phyloP scores from a whole-genome alignment of 768 basidiomycete species.

The Mycena amicta region DNA sequence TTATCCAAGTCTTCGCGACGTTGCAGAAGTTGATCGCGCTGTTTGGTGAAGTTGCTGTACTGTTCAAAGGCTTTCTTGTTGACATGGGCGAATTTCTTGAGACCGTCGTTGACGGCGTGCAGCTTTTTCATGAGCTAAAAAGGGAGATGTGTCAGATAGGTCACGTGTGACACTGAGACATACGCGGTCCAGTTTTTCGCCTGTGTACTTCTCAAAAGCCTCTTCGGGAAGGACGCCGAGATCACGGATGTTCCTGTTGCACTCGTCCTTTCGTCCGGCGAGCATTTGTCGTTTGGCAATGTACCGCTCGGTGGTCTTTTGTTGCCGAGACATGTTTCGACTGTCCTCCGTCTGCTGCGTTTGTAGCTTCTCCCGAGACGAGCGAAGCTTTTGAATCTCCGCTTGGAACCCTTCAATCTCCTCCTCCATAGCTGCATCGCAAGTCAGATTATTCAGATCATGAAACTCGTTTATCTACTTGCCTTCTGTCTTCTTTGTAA shows the following conservation, averaged over 20 bases:
- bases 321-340: slow-evolving; percentile 84
- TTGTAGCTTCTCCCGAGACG: slow-evolving; percentile 73
- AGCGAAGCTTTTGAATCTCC: slow-evolving; percentile 68
- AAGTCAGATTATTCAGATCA: slow-evolving; percentile 1
- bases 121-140: slow-evolving; percentile 87
- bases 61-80: slow-evolving; percentile 99
- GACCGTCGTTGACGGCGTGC: slow-evolving; percentile 87
- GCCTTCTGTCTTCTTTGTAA: slow-evolving; percentile 68
- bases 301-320: slow-evolving; percentile 95
- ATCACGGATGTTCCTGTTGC: slow-evolving; percentile 93
- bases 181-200: slow-evolving; percentile 85
- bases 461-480: slow-evolving; percentile 19
- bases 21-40: slow-evolving; percentile 85
- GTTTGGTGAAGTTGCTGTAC: slow-evolving; percentile 97
- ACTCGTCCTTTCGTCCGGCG: slow-evolving; percentile 83
- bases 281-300: slow-evolving; percentile 91
- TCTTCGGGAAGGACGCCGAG: slow-evolving; percentile 96
- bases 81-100: slow-evolving; percentile 97
- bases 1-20: slow-evolving; percentile 91
- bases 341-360: slow-evolving; percentile 85
- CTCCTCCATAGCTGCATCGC: slow-evolving; percentile 63
- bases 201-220: slow-evolving; percentile 93
- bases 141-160: slow-evolving; percentile 3
- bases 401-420: slow-evolving; percentile 63
- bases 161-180: slow-evolving; percentile 27